phyloP scores from a whole-genome alignment of 805 yeast species.

The Yamadazyma laniorum region DNA sequence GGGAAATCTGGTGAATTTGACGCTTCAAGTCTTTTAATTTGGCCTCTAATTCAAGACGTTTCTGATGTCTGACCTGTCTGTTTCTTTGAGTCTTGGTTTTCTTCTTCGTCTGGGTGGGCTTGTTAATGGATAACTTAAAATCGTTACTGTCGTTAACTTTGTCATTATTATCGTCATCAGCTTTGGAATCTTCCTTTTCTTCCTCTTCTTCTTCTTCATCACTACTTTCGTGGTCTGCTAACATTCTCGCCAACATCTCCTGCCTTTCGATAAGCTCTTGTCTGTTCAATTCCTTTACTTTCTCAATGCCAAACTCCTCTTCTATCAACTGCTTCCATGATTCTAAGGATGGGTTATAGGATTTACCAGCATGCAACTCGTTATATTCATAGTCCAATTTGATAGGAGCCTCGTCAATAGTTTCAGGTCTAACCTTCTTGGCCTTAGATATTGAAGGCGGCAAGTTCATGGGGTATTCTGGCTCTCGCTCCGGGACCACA shows the following conservation, averaged over 20 bases:
- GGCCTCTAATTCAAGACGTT: constrained; percentile 52
- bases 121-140: constrained; percentile 63
- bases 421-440: constrained; percentile 26
- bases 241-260: constrained; percentile 61
- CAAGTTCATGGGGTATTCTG: constrained; percentile 12
- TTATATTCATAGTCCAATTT: constrained; percentile 46
- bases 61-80: constrained; percentile 60
- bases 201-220: constrained; percentile 40
- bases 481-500: constrained; percentile 4
- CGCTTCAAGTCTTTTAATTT: constrained; percentile 59
- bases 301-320: constrained; percentile 64
- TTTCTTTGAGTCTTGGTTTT: constrained; percentile 81
- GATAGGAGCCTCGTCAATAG: constrained; percentile 42
- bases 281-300: constrained; percentile 63
- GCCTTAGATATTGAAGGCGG: constrained; percentile 44
- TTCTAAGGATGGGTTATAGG: constrained; percentile 85
- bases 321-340: constrained; percentile 76
- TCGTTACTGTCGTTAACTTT: constrained; percentile 29
- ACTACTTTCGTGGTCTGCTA: constrained; percentile 52
- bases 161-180: constrained; percentile 38
- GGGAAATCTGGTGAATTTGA: constrained; percentile 58
- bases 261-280: constrained; percentile 60
- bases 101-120: constrained; percentile 62
- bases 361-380: constrained; percentile 72
- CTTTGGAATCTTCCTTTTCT: constrained; percentile 43